phyloP scores from a whole-genome alignment of 2,329 filamentous ascomycete genomes.

The Claviceps spartinae region DNA sequence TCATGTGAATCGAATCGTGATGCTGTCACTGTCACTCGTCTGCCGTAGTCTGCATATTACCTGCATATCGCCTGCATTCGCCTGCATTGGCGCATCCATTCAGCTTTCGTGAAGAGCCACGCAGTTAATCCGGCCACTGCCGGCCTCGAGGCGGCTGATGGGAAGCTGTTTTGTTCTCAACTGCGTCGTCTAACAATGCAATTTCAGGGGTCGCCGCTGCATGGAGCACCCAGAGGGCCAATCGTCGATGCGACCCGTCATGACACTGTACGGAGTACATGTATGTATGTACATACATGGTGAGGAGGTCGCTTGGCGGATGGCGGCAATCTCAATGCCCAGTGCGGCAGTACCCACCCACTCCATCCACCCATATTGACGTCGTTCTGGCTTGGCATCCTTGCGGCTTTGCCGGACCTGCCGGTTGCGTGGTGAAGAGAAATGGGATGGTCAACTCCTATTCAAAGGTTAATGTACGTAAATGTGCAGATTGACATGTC shows the following conservation, averaged over 20 bases:
- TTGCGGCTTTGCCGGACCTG: neutral
- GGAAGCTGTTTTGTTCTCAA: neutral
- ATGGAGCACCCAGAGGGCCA: neutral
- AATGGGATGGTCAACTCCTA: neutral
- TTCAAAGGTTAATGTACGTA: neutral
- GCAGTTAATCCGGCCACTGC: neutral
- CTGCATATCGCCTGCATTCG: constrained; percentile 1
- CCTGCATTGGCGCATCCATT: neutral
- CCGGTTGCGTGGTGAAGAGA: neutral
- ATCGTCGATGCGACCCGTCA: neutral
- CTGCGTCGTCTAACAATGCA: neutral
- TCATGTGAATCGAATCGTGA: too few relatives aligned
- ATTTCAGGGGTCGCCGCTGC: neutral
- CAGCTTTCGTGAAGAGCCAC: constrained; percentile 5
- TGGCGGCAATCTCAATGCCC: neutral
- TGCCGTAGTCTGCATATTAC: constrained; percentile 2
- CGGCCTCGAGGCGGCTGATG: neutral
- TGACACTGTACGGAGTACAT: neutral
- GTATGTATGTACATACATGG: neutral
- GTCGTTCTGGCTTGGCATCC: neutral
- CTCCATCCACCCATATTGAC: neutral
- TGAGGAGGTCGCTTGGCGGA: neutral
- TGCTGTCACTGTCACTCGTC: neutral
- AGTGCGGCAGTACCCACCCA: neutral
- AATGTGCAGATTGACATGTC: neutral